Percentiles rank a stretch among this genome's conserved stretches.
Conservation (phyloP, 1,139 yeast species). For the Saccharomyces pastorianus region DNA sequence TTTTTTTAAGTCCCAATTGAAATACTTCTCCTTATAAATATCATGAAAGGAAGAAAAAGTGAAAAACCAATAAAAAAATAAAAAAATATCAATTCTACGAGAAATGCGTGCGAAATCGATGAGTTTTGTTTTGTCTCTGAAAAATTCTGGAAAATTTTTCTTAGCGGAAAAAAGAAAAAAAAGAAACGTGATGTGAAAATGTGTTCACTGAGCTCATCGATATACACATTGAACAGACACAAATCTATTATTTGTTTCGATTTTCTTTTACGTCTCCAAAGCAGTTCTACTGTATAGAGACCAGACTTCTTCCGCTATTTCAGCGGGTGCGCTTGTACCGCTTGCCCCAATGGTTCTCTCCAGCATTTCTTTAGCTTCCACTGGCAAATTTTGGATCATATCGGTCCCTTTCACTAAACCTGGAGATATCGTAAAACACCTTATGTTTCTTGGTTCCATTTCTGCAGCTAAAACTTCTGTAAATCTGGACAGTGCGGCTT, state of each 20-base stretch:
- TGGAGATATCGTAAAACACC: conserved; percentile 65
- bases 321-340: background rate
- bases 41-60: background rate
- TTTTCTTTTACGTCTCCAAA: background rate
- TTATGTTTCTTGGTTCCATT: conserved; percentile 39
- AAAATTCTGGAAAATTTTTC: background rate
- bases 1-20: background rate
- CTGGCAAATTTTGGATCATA: conserved; percentile 41
- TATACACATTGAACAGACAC: background rate
- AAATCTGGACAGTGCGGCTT: conserved; percentile 69
- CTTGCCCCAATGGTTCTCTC: background rate
- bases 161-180: background rate
- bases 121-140: conserved; percentile 1
- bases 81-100: background rate
- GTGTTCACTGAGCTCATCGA: background rate
- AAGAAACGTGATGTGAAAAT: background rate
- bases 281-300: background rate
- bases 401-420: conserved; percentile 68
- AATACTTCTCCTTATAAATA: conserved; percentile 2
- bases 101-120: background rate
- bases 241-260: background rate
- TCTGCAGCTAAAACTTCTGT: conserved; percentile 59
- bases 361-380: conserved; percentile 9
- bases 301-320: background rate
- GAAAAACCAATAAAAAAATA: background rate